Evolutionary conservation across 176 grass and related monocot species (phyloP).

Genomic region (Alopecurus myosuroides): DNA sequence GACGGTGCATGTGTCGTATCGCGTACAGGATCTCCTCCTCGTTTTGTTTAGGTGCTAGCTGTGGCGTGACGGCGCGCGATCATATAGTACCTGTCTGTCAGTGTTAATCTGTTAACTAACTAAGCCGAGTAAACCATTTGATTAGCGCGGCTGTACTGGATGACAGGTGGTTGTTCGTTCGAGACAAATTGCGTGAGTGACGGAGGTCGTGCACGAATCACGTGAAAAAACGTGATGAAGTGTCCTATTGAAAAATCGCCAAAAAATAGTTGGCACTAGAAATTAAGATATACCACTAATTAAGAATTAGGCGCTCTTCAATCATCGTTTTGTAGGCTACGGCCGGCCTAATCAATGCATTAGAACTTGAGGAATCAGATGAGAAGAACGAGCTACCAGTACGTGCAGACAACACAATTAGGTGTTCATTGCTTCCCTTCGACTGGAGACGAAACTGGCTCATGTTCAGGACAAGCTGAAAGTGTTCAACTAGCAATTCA

Average conservation of each 20-base stretch:
- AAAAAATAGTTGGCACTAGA: rapidly evolving
- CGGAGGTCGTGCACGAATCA: not conserved
- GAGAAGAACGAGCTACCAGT: too few species aligned
- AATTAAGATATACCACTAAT: too few species aligned
- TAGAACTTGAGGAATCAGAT: too few species aligned
- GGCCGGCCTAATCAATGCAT: not conserved
- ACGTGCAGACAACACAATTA: too few species aligned
- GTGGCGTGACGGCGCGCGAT: not conserved
- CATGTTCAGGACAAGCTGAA: not conserved
- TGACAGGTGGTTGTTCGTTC: not conserved
- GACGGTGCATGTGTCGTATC: not conserved
- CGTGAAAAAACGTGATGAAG: not conserved
- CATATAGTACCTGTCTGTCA: not conserved
- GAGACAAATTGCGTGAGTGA: not conserved
- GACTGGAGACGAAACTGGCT: too few species aligned
- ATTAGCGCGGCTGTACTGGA: not conserved
- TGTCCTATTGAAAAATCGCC: not conserved
- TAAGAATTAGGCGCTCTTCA: too few species aligned
- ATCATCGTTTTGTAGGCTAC: not conserved
- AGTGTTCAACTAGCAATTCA: not conserved
- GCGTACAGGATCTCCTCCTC: not conserved
- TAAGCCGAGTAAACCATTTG: not conserved
- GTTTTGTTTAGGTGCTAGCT: not conserved
- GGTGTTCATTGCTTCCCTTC: too few species aligned
- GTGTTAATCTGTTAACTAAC: not conserved